A percentile compares a stretch with the other conserved stretches of the same genome.
phyloP scores from a whole-genome alignment of 805 yeast species.

The Schwanniomyces vanrijiae region DNA sequence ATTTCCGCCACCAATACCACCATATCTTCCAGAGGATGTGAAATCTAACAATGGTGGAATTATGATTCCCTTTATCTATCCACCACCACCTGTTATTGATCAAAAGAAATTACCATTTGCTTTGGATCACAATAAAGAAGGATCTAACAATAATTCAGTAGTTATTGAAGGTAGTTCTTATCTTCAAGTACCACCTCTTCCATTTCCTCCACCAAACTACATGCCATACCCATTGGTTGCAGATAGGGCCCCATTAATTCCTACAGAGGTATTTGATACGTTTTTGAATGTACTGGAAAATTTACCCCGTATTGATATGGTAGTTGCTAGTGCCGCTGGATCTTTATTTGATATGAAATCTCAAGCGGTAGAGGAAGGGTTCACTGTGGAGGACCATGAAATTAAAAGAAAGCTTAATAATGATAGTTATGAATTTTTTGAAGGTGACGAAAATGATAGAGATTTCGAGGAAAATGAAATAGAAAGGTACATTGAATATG shows the following conservation, averaged over 20 bases:
- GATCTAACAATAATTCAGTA: background rate
- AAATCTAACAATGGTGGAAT: constrained; percentile 24
- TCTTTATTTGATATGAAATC: constrained; percentile 35
- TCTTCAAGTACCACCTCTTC: constrained; percentile 37
- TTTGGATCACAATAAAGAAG: background rate
- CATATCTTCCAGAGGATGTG: constrained; percentile 14
- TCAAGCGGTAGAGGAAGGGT: constrained; percentile 35
- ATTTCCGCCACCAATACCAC: constrained; percentile 44
- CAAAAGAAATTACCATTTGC: constrained; percentile 22
- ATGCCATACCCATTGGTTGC: constrained; percentile 46
- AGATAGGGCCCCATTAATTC: constrained; percentile 32
- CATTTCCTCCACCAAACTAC: constrained; percentile 45
- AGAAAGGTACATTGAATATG: constrained; percentile 24
- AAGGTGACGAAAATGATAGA: constrained; percentile 7
- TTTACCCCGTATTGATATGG: constrained; percentile 44
- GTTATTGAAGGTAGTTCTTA: background rate
- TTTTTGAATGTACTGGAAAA: constrained; percentile 36
- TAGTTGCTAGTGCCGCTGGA: constrained; percentile 47
- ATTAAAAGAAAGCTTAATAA: background rate
- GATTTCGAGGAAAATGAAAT: constrained; percentile 12
- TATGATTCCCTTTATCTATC: constrained; percentile 45
- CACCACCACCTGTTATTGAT: constrained; percentile 38
- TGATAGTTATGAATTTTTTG: constrained; percentile 9
- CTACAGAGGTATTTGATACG: constrained; percentile 34
- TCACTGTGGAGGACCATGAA: constrained; percentile 13